A percentile compares a stretch with the other conserved stretches of the same genome.
These are phyloP conservation scores for Stromatinia cepivora DNA, from an alignment of 2,329 filamentous ascomycete species.

Conservation along the genomic window DNA sequence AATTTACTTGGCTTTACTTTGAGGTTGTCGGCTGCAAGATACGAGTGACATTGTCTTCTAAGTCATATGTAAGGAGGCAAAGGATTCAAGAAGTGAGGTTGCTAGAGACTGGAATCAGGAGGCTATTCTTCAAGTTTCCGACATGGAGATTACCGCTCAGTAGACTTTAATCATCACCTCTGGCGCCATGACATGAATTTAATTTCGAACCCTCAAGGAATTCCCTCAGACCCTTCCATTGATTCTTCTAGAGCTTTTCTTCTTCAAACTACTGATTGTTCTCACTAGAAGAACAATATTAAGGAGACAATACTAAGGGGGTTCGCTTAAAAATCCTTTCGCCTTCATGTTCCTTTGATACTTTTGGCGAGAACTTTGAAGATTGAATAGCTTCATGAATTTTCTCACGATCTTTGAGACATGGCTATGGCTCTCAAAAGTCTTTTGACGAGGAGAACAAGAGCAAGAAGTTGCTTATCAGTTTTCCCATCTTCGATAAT, in stretches of 20 bases:
- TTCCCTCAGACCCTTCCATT: neutral
- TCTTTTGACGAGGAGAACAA: neutral
- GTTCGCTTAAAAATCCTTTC: slow-evolving; percentile 6
- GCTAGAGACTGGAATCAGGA: accelerated
- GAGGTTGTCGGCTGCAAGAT: neutral
- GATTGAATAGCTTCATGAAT: neutral
- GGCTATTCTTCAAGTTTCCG: neutral
- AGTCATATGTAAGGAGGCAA: neutral
- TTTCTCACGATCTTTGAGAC: neutral
- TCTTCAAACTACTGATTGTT: neutral
- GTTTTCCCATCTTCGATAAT: neutral
- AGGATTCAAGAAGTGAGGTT: neutral
- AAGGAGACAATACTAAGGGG: slow-evolving; percentile 21
- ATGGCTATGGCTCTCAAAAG: neutral
- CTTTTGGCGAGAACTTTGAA: neutral
- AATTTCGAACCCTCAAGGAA: neutral
- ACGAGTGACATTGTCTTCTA: neutral
- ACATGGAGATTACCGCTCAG: too few species aligned
- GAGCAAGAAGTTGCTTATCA: neutral
- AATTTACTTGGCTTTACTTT: neutral
- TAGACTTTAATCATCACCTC: neutral
- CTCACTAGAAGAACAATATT: neutral
- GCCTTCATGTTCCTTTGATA: neutral
- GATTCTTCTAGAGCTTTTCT: neutral
- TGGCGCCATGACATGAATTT: neutral